Conservation (phyloP, 2,329 filamentous ascomycete genomes). For the Cadophora malorum region DNA sequence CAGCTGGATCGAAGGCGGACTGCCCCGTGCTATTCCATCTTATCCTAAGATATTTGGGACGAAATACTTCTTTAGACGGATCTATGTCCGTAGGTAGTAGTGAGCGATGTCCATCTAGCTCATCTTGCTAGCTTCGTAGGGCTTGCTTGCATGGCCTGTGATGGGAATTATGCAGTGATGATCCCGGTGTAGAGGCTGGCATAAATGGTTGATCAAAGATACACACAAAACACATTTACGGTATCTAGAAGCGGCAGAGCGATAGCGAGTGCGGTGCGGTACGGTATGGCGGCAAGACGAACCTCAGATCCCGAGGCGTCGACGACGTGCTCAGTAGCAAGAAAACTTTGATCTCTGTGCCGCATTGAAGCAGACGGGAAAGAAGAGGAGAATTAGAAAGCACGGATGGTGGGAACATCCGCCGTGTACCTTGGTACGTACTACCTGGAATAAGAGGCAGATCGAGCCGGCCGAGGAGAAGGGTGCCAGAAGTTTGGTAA, state of each 20-base stretch:
- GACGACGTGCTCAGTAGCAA: neutral
- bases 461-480: neutral
- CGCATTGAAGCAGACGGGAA: conserved; percentile 6
- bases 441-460: neutral
- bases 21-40: neutral
- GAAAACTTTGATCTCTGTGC: neutral
- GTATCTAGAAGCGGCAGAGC: neutral
- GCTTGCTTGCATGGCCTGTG: neutral
- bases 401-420: conserved; percentile 1
- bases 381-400: neutral
- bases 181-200: conserved; percentile 9
- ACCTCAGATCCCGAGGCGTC: neutral
- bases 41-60: neutral
- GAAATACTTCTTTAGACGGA: neutral
- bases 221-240: neutral
- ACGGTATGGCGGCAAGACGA: conserved; percentile 3
- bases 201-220: neutral
- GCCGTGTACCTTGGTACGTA: neutral
- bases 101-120: neutral
- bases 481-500: conserved; percentile 1
- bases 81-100: neutral
- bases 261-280: conserved; percentile 1
- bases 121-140: neutral
- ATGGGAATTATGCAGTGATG: conserved; percentile 10
- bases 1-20: neutral